Evolutionary conservation across 257 asterid species (phyloP), one percentile per base, ranked within the genome.

Genomic region (Agastache rugosa): DNA sequence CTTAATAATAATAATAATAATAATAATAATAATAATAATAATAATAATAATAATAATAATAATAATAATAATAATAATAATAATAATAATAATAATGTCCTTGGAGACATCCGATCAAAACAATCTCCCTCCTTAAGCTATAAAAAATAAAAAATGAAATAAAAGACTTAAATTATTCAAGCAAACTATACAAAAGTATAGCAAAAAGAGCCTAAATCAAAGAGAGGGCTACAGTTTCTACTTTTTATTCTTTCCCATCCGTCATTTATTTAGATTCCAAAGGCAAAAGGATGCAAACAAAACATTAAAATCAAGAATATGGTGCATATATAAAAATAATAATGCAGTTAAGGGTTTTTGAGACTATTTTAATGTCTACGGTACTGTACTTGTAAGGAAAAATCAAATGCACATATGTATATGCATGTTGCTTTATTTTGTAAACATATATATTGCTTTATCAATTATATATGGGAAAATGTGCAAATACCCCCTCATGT

Each of bases 261-360:
- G 55, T 56, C 69, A 74, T 27, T 71, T 47, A 8, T 48, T 68
- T 54, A 59, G 86, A 83, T 83, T 73, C 80, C 76, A 63, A 37
- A 31, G 73, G 75, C 78, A 79, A 76, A 54, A 50, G 27, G 74
- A 61, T 64, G 77, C 69, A 58, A 83, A 79, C 86, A 79, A 82
- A 76, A 63, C 72, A 75, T 75, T 65, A 47, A 80, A 58, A 80
- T 51, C 61, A 71, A 71, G 54, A 55, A 62, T 34, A 29, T 56
- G 61, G 29, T 25, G 63, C 76, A 58, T 27, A 62, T 27, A 67
- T 8, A 20, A 14, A 25, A 15, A 31, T 14, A n/a, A 58, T 55
- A 47, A 31, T 29, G 20, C 59, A 58, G 3, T 10, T 15, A 53
- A 25, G 16, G 19, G 53, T 45, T 34, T 59, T 41, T 42, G 23